Percentiles rank a stretch among this genome's conserved stretches.
These are phyloP conservation scores for Neoascochyta sp. DNA, from an alignment of 2,329 filamentous ascomycete genomes.

Conservation along the genomic window DNA sequence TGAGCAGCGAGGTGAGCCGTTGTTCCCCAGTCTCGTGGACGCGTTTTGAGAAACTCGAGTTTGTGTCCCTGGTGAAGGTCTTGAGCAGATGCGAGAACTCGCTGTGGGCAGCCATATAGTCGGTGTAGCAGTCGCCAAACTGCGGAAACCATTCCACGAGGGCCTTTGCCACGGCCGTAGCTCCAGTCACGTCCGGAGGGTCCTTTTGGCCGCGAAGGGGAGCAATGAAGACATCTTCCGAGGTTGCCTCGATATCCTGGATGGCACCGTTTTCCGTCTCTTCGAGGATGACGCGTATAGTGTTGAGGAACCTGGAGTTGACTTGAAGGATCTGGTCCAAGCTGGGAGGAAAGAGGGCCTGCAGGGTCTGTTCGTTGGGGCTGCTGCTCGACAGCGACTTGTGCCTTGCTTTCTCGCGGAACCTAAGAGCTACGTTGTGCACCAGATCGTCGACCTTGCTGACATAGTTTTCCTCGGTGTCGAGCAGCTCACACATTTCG, in stretches of 20 bases:
- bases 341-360: conserved; percentile 75
- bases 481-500: conserved; percentile 84
- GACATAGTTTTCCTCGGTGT: conserved; percentile 93
- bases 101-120: conserved; percentile 88
- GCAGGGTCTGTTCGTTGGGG: conserved; percentile 67
- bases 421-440: conserved; percentile 74
- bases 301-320: conserved; percentile 75
- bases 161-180: conserved; percentile 71
- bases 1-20: conserved; percentile 81
- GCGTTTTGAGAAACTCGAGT: conserved; percentile 76
- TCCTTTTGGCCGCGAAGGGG: conserved; percentile 34
- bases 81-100: conserved; percentile 80
- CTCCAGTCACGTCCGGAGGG: conserved; percentile 69
- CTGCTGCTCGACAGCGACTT: conserved; percentile 60
- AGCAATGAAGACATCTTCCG: conserved; percentile 39
- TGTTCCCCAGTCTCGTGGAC: conserved; percentile 86
- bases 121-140: conserved; percentile 85
- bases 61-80: conserved; percentile 68
- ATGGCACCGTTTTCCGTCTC: conserved; percentile 78
- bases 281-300: conserved; percentile 72
- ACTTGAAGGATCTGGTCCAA: conserved; percentile 76
- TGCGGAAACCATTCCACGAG: conserved; percentile 90
- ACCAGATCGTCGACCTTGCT: conserved; percentile 81
- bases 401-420: conserved; percentile 64
- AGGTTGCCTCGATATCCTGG: conserved; percentile 64